Conservation (phyloP, 768 basidiomycete genomes). For the Rhodotorula graminis region DNA sequence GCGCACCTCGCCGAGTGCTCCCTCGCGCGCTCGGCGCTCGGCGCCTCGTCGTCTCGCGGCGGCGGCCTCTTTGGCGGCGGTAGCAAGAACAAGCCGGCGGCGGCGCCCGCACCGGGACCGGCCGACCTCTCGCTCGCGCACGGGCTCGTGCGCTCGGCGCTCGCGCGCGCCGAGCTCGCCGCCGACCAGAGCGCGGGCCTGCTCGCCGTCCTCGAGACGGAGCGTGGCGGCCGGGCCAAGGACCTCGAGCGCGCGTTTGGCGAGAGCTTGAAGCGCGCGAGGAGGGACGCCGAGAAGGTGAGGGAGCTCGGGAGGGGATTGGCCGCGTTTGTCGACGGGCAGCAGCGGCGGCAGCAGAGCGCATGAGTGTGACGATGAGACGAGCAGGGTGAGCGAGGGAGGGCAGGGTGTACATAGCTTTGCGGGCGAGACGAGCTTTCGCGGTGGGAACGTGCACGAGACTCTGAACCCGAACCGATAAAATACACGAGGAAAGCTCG, state of each 20-base stretch:
- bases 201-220: not conserved
- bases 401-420: not conserved
- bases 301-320: not conserved
- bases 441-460: no score
- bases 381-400: no score
- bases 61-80: not conserved
- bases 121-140: not conserved
- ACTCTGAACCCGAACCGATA: no score
- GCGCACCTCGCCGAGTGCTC: conserved; percentile 32
- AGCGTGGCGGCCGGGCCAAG: not conserved
- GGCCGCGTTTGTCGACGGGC: not conserved
- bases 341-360: not conserved
- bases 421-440: no score
- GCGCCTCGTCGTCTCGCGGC: no score
- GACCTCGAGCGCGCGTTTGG: conserved; percentile 8
- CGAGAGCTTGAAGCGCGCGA: conserved; percentile 10
- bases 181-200: not conserved
- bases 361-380: not conserved
- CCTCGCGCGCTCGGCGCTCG: conserved; percentile 16
- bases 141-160: not conserved
- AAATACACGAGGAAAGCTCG: no score
- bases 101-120: not conserved
- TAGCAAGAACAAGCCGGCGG: no score
- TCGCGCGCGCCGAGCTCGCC: not conserved
- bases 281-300: conserved; percentile 27